Conservation (phyloP, 345 rosid genomes). For the Eucalyptus marginata region DNA sequence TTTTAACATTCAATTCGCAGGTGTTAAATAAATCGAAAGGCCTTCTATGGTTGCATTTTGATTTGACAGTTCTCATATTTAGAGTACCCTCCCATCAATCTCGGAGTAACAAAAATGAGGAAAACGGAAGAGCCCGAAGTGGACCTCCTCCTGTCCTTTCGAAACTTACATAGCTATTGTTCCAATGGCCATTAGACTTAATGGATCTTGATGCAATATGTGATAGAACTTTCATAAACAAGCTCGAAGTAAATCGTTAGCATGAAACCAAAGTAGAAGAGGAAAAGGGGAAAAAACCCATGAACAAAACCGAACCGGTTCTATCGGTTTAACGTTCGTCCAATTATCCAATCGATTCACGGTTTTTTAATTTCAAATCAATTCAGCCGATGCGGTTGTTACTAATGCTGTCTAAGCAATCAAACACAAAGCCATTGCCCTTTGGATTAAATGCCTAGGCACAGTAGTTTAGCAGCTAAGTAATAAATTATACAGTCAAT, state of each 20-base stretch:
- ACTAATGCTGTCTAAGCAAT: not conserved
- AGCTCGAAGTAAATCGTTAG: not conserved
- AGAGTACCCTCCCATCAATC: accelerated
- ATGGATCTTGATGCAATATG: not conserved
- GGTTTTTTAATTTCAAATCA: too few relatives aligned
- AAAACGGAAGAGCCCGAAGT: too few relatives aligned
- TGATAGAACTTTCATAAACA: too few relatives aligned
- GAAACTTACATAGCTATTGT: not conserved
- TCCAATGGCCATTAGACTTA: too few relatives aligned
- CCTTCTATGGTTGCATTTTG: too few relatives aligned
- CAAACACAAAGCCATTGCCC: not conserved
- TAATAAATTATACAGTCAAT: too few relatives aligned
- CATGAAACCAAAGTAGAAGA: not conserved
- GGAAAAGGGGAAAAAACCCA: accelerated
- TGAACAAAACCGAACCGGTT: too few relatives aligned
- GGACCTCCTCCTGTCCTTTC: not conserved
- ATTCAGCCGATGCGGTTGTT: too few relatives aligned
- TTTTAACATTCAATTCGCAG: too few relatives aligned
- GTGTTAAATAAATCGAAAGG: too few relatives aligned
- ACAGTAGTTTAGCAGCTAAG: not conserved
- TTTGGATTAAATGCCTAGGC: not conserved
- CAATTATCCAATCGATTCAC: not conserved
- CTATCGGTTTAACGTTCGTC: not conserved
- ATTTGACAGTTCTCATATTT: not conserved
- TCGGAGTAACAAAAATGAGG: not conserved